Evolutionary conservation across 1,139 yeast species (phyloP), one percentile per base, ranked within the genome.

Genomic region (Kluyveromyces sp.): DNA sequence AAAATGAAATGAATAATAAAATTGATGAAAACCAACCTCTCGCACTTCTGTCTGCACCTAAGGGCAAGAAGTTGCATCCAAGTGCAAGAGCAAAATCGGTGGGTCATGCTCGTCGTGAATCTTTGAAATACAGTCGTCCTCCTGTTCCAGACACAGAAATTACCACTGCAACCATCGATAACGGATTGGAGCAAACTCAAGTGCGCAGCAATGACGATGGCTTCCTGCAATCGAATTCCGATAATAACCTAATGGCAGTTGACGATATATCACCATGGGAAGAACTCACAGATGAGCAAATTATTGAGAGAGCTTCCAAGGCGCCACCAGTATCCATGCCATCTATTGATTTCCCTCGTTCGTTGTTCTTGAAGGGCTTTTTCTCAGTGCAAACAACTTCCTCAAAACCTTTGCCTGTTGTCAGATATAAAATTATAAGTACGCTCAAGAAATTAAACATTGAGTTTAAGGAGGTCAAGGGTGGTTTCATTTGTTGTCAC

Each of bases 351-450:
- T 87, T 81, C 61, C 96, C 96, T 53, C 85, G 85, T 67, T 90
- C 96, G 2, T 77, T 90, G 53, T 89, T 89, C 70, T 76, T 92
- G 64, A 89, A 90, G 65, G 97, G 97, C 1, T 89, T 92, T 60
- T 92, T 92, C 69, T 83, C 94, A 52, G 97, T 90, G 40, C 97
- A 89, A 67, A 86, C 96, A 1, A 92, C 98, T 0, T 88, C 97
- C 2, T 87, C 96, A 4, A 89, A 89, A 58, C 90, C 96, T 26
- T 73, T 92, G 48, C 92, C 95, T 7, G 87, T 86, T 51, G 90
- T 92, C 49, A 79, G 97, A 49, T 80, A 85, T 58, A 90, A 86
- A 60, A 81, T 92, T 42, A 85, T 92, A 33, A 77, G 81, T 32
- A 94, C 86, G 1, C 74, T 92, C 63, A 81, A 80, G 34, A 79